Evolutionary conservation across 306 rosid genomes (phyloP), one percentile per base, ranked within the genome.

Genomic region (Medicago ruthenica): DNA sequence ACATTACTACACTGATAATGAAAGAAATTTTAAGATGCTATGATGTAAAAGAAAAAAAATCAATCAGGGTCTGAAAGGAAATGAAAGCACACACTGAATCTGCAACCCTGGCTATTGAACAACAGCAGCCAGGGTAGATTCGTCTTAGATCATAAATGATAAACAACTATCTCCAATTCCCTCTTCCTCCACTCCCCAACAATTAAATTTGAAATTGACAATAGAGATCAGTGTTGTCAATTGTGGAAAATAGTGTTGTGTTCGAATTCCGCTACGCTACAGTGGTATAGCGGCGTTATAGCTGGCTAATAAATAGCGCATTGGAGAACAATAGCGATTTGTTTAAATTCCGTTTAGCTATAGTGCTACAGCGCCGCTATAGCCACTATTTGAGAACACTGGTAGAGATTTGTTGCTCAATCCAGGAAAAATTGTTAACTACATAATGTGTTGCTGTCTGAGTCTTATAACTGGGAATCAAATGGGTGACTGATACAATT

Each of bases 401-500:
- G 37, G 7, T 34, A 34, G 1, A 4, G 9, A 20, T 50, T 27
- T 72, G 69, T 76, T 16, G 60, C 27, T 73, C 17, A 17, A 27
- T 42, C 65, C 17, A 22, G 60, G 17, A 5, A 65, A 48, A 5
- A 50, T 22, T 15, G 31, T 40, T 39, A 17, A 39, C 27, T 42
- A n/a, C 6, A 36, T 36, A 37, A 50, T 9, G 2, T 16, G 50
- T 62, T 24, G 57, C 39, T 20, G 18, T 12, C 7, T 7, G n/a
- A 72, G 73, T 15, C 36, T 57, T 18, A 2, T 42, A 37, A 55
- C 47, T 31, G 37, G 50, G 61, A 81, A 70, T 37, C 20, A 11
- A 39, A 51, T 1, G 51, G 53, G 37, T 15, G 22, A 60, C 70
- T n/a, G 2, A 40, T 34, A 51, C 6, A 71, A 51, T n/a, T 70